A percentile compares a stretch with the other conserved stretches of the same genome.
These are phyloP conservation scores for Apiospora marii DNA, from an alignment of 2,329 filamentous ascomycete genomes.

Conservation along the genomic window DNA sequence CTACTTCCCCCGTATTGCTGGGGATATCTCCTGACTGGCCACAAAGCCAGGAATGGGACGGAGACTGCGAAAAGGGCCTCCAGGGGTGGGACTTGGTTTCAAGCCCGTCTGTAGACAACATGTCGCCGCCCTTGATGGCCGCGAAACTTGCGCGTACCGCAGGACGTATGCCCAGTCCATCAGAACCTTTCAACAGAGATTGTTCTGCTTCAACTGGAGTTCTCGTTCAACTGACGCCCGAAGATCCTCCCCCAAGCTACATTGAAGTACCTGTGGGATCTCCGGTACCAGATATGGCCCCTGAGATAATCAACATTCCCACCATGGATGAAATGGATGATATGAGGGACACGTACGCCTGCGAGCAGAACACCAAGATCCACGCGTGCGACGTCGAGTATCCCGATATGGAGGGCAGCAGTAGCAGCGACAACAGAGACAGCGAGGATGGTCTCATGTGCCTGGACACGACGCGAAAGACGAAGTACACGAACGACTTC, in stretches of 20 bases:
- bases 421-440: background rate
- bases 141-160: background rate
- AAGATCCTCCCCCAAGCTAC: too few relatives aligned
- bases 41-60: background rate
- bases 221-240: too few relatives aligned
- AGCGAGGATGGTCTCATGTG: background rate
- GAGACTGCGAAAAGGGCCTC: background rate
- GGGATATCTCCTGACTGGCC: background rate
- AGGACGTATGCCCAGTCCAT: background rate
- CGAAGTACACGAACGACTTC: background rate
- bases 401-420: background rate
- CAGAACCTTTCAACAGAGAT: background rate
- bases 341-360: too few relatives aligned
- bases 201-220: too few relatives aligned
- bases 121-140: too few relatives aligned
- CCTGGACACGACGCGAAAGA: background rate
- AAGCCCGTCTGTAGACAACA: background rate
- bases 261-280: too few relatives aligned
- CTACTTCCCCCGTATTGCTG: background rate
- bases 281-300: too few relatives aligned
- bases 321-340: background rate
- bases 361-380: background rate
- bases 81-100: background rate
- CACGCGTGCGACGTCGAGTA: background rate
- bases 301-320: too few relatives aligned